phyloP scores from a whole-genome alignment of 352 stramenopile genomes.

The Globisporangium parvum region DNA sequence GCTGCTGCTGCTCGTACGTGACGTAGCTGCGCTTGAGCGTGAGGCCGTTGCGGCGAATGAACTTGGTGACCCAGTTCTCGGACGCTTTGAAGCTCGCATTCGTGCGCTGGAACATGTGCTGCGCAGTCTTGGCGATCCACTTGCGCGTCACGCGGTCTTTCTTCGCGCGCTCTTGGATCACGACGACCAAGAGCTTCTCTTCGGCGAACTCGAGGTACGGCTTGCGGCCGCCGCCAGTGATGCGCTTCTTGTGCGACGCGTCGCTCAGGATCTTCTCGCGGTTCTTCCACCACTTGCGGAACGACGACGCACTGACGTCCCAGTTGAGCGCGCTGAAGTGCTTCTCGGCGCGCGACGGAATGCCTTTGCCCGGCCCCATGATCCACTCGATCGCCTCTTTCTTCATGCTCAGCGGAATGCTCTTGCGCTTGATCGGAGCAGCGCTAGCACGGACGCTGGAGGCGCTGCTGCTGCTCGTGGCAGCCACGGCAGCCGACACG shows the following conservation, averaged over 20 bases:
- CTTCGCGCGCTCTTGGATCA: constrained; percentile 73
- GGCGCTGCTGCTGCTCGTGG: not conserved
- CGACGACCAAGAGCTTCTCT: constrained; percentile 64
- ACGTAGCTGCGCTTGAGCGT: constrained; percentile 76
- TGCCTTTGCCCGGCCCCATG: constrained; percentile 57
- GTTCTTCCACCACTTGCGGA: constrained; percentile 85
- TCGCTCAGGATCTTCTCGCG: constrained; percentile 73
- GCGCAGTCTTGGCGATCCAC: constrained; percentile 79
- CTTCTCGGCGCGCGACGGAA: constrained; percentile 65
- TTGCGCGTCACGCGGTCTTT: constrained; percentile 76
- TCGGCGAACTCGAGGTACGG: constrained; percentile 63
- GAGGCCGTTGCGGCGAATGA: constrained; percentile 70
- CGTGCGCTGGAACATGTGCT: constrained; percentile 81
- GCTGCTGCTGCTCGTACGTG: constrained; percentile 47
- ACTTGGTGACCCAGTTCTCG: constrained; percentile 83
- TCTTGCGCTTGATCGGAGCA: constrained; percentile 53
- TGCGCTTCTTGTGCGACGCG: constrained; percentile 63
- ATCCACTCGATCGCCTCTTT: constrained; percentile 83
- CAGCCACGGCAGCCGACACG: not conserved
- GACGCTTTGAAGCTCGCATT: constrained; percentile 68
- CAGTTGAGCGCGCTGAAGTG: constrained; percentile 66
- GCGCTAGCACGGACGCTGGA: too few species aligned
- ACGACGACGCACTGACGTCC: constrained; percentile 72
- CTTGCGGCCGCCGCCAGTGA: constrained; percentile 62
- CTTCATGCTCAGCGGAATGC: constrained; percentile 75